These are phyloP conservation scores for Tetragonia tetragonoides DNA, from an alignment of 148 eudicot genomes.

Conservation along the genomic window DNA sequence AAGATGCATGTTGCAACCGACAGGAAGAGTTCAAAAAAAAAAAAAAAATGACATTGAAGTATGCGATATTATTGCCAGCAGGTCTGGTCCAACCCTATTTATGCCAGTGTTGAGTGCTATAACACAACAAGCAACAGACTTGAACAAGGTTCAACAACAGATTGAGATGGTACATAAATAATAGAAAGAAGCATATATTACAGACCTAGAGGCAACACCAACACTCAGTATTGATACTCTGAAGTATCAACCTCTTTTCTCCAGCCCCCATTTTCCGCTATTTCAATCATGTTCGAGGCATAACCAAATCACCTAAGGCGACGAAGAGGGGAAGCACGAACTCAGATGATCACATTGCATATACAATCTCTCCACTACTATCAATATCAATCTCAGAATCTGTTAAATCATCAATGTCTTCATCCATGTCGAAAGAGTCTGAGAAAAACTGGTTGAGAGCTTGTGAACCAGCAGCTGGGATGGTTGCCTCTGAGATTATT, in stretches of 20 bases:
- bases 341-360: slow-evolving; percentile 56
- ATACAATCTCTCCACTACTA: slow-evolving; percentile 92
- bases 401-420: slow-evolving; percentile 72
- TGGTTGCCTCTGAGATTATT: slow-evolving; percentile 87
- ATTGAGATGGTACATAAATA: not conserved
- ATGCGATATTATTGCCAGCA: no score
- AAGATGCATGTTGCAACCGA: no score
- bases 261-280: not conserved
- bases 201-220: slow-evolving; percentile 8
- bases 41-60: no score
- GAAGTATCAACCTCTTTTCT: not conserved
- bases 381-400: slow-evolving; percentile 89
- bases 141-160: not conserved
- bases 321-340: not conserved
- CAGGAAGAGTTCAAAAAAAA: no score
- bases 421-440: slow-evolving; percentile 59
- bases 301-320: not conserved
- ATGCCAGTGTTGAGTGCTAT: slow-evolving; percentile 1
- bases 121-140: slow-evolving; percentile 2
- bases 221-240: not conserved
- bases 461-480: slow-evolving; percentile 70
- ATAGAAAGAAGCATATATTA: slow-evolving; percentile 21
- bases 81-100: not conserved
- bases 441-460: slow-evolving; percentile 35
- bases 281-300: not conserved